Base-by-base conservation (phyloP, 2,329 filamentous ascomycete species). In the Pseudopithomyces maydicus region DNA sequence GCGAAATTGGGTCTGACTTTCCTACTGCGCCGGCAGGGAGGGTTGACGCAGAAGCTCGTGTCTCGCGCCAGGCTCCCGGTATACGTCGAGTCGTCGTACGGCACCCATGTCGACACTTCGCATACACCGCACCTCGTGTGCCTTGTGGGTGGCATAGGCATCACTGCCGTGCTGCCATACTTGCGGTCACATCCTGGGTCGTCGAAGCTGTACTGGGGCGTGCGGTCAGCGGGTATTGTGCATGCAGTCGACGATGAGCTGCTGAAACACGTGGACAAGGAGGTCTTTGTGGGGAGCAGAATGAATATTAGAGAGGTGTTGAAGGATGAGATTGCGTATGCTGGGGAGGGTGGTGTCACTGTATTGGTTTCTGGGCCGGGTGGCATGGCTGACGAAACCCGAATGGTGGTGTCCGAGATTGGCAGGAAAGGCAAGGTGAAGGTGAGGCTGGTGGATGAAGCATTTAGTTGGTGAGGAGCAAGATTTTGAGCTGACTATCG, bases 131-230 rank as follows among this genome's bases (percentile, higher is more conserved):
- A 36, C 39, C 47, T 49, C 44, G 35, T 19, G 12, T 54, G 29
- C 22, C 32, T 59, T 20, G 49, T 43, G 1, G 57, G 57, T 15
- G 57, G 57, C 19, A 52, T 59, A n/a, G 57, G 57, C 22, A 59
- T 59, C 49, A 57, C 58, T 32, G 52, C 55, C n/a, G 49, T 56
- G 6, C 43, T 61, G 6, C 58, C 58, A 2, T 50, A 51, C 39
- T 32, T 61, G 17, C 47, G 48, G 22, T 33, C 47, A 11, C 55
- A 57, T 43, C 52, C 58, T 14, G 57, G 57, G 10, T 46, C 46
- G 6, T 47, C 41, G 8, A 56, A 56, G 29, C 20, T 59, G 32
- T 59, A 54, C 46, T 59, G 57, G 57, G 54, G 57, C 20, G 45
- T 45, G 17, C 46, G 56, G 26, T 56, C 48, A 6, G 35, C 51